phyloP scores from a whole-genome alignment of 1,284 basidiomycete species.

The Pholiota adiposa region DNA sequence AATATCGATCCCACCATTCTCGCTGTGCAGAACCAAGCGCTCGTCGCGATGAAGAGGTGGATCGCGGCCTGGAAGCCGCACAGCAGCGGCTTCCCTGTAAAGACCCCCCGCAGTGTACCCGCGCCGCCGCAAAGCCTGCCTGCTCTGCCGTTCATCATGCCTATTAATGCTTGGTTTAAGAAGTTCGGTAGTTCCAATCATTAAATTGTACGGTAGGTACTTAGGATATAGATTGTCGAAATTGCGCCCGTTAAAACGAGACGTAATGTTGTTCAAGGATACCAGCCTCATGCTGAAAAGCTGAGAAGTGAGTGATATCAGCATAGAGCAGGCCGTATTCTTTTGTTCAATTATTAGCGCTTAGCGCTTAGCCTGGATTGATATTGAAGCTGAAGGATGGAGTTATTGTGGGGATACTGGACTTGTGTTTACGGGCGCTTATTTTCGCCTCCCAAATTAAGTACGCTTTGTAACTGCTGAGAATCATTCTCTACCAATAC shows the following conservation, averaged over 20 bases:
- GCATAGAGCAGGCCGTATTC: no score
- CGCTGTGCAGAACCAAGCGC: slow-evolving; percentile 51
- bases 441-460: not conserved
- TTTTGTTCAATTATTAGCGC: no score
- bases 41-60: slow-evolving; percentile 50
- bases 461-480: no score
- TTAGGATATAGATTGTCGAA: not conserved
- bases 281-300: no score
- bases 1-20: slow-evolving; percentile 54
- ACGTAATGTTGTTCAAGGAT: no score
- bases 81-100: slow-evolving; percentile 10
- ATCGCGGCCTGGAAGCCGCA: slow-evolving; percentile 47
- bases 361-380: no score
- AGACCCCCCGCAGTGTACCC: slow-evolving; percentile 19
- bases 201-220: not conserved
- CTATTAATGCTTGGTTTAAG: slow-evolving; percentile 39
- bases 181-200: slow-evolving; percentile 13
- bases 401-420: no score
- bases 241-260: no score
- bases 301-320: no score
- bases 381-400: no score
- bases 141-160: slow-evolving; percentile 24
- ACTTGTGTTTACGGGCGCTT: not conserved
- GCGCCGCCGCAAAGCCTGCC: slow-evolving; percentile 7
- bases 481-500: no score